These are phyloP conservation scores for Lecanicillium sp. DNA, from an alignment of 2,329 filamentous ascomycete species.

Conservation along the genomic window DNA sequence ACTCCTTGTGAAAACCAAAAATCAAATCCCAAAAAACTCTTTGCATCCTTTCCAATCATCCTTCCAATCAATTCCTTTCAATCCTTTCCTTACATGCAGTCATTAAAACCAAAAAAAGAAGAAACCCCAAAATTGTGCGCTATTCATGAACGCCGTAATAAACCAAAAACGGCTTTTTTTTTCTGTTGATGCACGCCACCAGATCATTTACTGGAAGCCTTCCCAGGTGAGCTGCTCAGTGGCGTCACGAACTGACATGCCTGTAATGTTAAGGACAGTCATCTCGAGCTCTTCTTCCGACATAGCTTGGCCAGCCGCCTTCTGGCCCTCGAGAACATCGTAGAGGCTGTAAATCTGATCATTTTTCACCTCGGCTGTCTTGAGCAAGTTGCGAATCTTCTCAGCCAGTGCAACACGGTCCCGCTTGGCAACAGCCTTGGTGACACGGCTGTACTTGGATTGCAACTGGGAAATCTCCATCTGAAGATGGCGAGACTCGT, in stretches of 20 bases:
- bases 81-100: constrained; percentile 9
- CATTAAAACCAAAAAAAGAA: no score
- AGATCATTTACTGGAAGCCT: constrained; percentile 28
- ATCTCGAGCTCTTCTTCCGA: constrained; percentile 57
- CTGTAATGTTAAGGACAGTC: constrained; percentile 52
- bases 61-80: neutral
- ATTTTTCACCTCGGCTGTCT: constrained; percentile 63
- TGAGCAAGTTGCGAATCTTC: constrained; percentile 55
- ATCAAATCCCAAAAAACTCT: no score
- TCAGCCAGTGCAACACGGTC: constrained; percentile 56
- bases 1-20: no score
- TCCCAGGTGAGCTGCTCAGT: constrained; percentile 38
- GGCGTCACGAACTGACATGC: constrained; percentile 38
- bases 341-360: constrained; percentile 78
- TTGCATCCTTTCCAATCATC: no score
- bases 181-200: neutral
- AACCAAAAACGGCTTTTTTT: neutral
- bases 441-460: constrained; percentile 57
- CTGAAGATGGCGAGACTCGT: constrained; percentile 73
- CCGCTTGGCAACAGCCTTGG: constrained; percentile 59
- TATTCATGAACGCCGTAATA: constrained; percentile 7
- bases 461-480: constrained; percentile 59
- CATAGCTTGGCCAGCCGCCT: constrained; percentile 57
- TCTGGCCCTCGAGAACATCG: constrained; percentile 78
- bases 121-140: constrained; percentile 8